phyloP scores from a whole-genome alignment of 2,329 filamentous ascomycete species.

The Thielaviopsis ethacetica region DNA sequence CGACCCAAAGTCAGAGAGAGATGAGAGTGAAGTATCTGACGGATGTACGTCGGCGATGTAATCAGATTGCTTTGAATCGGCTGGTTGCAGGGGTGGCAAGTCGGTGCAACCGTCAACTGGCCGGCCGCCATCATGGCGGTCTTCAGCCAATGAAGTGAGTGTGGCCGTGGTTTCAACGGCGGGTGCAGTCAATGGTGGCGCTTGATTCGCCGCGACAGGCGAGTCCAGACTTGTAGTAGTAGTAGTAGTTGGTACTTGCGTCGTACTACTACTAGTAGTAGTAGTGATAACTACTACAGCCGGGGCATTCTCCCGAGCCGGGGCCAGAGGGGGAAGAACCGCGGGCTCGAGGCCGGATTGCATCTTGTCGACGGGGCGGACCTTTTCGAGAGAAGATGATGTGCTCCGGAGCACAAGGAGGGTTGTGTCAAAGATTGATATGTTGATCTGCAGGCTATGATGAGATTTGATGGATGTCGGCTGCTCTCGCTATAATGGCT shows the following conservation, averaged over 20 bases:
- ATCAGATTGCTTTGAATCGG: not conserved
- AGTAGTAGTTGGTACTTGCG: not conserved
- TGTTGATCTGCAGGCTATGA: slow-evolving; percentile 1
- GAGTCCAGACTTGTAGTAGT: no score
- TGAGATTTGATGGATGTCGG: not conserved
- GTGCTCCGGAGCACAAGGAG: not conserved
- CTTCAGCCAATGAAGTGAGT: not conserved
- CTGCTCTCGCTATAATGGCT: not conserved
- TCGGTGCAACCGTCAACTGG: not conserved
- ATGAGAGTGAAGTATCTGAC: slow-evolving; percentile 8
- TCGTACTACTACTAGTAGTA: not conserved
- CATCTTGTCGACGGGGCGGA: not conserved
- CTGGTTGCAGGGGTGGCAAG: not conserved
- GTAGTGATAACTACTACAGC: not conserved
- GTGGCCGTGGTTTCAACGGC: not conserved
- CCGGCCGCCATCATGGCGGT: no score
- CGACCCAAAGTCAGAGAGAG: slow-evolving; percentile 5
- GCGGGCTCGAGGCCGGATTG: not conserved
- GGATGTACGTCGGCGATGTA: not conserved
- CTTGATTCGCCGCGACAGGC: not conserved
- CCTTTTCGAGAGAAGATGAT: not conserved
- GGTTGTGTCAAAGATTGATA: not conserved
- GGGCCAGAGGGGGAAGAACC: not conserved
- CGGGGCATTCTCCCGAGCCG: not conserved
- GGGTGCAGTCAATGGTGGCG: not conserved